phyloP scores from a whole-genome alignment of 768 basidiomycete genomes.

The Trametes maxima region DNA sequence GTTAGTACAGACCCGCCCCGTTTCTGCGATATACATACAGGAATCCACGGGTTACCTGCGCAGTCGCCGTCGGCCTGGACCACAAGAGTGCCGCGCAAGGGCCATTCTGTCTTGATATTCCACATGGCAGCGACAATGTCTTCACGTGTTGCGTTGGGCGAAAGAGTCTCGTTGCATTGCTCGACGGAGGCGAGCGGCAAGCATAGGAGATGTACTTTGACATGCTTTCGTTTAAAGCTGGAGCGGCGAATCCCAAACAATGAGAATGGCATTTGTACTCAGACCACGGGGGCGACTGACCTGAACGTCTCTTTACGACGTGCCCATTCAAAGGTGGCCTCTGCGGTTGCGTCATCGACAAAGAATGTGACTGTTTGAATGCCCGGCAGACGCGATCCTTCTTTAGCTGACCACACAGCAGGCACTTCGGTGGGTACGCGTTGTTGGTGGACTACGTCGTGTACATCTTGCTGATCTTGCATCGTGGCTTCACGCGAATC shows the following conservation, averaged over 20 bases:
- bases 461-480: not conserved
- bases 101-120: slow-evolving; percentile 25
- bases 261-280: not conserved
- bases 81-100: slow-evolving; percentile 20
- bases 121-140: slow-evolving; percentile 17
- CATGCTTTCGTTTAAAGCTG: slow-evolving; percentile 12
- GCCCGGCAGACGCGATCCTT: slow-evolving; percentile 10
- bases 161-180: slow-evolving; percentile 7
- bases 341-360: slow-evolving; percentile 22
- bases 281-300: not conserved
- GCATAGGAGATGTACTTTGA: slow-evolving; percentile 25
- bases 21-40: slow-evolving; percentile 4
- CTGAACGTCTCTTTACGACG: slow-evolving; percentile 9
- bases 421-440: slow-evolving; percentile 8
- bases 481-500: not conserved
- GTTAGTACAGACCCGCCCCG: not conserved
- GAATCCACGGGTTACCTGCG: slow-evolving; percentile 9
- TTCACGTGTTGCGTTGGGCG: slow-evolving; percentile 10
- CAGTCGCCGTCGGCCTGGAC: slow-evolving; percentile 9
- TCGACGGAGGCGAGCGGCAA: slow-evolving; percentile 18
- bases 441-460: not conserved
- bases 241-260: not conserved
- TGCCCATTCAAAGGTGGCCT: slow-evolving; percentile 20
- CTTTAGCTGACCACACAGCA: slow-evolving; percentile 20
- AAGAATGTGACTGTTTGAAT: slow-evolving; percentile 19